phyloP scores from a whole-genome alignment of 2,329 filamentous ascomycete species.

The Gyromitra esculenta region DNA sequence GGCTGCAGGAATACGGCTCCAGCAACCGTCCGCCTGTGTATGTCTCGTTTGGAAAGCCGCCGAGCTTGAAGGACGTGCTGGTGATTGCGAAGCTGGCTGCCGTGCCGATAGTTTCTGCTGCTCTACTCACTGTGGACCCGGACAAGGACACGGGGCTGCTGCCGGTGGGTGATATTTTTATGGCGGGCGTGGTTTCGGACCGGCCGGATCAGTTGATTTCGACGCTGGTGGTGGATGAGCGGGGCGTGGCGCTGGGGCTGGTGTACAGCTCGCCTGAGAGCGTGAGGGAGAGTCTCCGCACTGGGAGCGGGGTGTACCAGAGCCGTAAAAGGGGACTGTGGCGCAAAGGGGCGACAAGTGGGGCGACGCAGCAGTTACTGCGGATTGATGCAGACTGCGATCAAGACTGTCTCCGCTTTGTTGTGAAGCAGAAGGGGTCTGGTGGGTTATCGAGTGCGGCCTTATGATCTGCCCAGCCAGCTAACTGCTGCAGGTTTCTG shows the following conservation, averaged over 20 bases:
- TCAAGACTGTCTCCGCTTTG: constrained; percentile 87
- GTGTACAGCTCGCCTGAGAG: constrained; percentile 96
- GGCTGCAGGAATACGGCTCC: constrained; percentile 65
- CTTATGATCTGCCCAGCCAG: not conserved
- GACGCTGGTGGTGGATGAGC: constrained; percentile 90
- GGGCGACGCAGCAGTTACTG: constrained; percentile 89
- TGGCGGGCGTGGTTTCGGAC: constrained; percentile 81
- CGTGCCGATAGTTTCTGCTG: constrained; percentile 79
- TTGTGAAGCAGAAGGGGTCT: constrained; percentile 86
- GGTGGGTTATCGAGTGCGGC: constrained; percentile 61
- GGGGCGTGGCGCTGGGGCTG: constrained; percentile 82
- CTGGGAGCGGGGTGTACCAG: constrained; percentile 87
- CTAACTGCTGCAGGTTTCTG: constrained; percentile 73
- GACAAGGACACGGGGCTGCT: constrained; percentile 70
- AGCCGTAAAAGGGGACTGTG: constrained; percentile 94
- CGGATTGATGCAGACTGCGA: constrained; percentile 90
- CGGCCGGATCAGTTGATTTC: constrained; percentile 83
- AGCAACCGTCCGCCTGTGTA: constrained; percentile 64
- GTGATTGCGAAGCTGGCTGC: constrained; percentile 63
- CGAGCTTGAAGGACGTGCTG: constrained; percentile 61
- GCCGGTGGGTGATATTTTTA: constrained; percentile 75
- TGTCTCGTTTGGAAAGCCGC: constrained; percentile 63
- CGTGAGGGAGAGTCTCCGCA: constrained; percentile 83
- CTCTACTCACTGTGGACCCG: constrained; percentile 72
- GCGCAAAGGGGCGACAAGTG: constrained; percentile 95